Evolutionary conservation across 768 basidiomycete species (phyloP), one percentile per base, ranked within the genome.

Genomic region (Cystobasidium onofrii): DNA sequence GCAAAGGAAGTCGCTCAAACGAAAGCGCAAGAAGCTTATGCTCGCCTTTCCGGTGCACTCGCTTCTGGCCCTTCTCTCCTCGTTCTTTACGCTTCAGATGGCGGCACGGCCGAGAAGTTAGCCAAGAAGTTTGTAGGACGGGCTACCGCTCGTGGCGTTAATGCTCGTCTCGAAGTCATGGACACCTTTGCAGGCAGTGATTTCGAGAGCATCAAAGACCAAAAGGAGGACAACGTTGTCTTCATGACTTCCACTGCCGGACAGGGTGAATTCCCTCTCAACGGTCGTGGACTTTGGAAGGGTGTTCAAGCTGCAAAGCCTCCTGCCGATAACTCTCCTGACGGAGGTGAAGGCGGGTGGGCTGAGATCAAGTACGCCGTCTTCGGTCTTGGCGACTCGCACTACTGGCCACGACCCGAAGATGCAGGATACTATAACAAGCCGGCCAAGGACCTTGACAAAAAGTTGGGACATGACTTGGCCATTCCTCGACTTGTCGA

Each of bases 371-470:
- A 86, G 79, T 90, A 86, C 81, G 82, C 88, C 66, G 92, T 98
- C 54, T 96, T 98, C 77, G 95, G 85, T 61, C 89, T 99, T 87
- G 96, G 96, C 75, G 96, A 99, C 81, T 94, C 90, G 80, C 94
- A 96, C 82, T 99, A 99, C 83, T 99, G 96, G 96, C 96, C 96
- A 10, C 87, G 96, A 50, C 86, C 90, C 20, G 93, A 98, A 81
- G 96, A 98, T 79, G 89, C 88, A n/a, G 90, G 92, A 78, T 98
- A 95, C 82, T 99, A 97, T 85, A 99, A 98, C 85, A 96, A 92
- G 82, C 88, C 95, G 0, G 86, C 88, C 20, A 94, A 92, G 82
- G 95, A 98, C 75, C 87, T 98, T 64, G 88, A 93, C 82, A 83
- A 85, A 27, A 88, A 88, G 20, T 84, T 98, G 20, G 87, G 88